Conservation (phyloP, 108 stramenopile species). For the Nitzschia palea region DNA sequence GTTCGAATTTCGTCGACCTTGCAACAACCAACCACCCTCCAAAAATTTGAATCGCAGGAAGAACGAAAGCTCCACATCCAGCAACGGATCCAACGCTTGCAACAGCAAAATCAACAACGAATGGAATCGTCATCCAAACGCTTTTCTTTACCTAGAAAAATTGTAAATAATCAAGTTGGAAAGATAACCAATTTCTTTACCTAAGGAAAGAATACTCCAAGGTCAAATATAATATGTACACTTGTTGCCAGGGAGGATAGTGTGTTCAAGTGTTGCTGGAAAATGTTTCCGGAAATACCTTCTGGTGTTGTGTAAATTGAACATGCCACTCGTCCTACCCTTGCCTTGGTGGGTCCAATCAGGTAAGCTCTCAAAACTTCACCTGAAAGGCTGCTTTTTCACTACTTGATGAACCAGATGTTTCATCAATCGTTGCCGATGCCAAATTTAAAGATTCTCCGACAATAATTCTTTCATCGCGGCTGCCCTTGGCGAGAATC, state of each 20-base stretch:
- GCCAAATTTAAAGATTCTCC: constrained; percentile 7
- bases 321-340: no score
- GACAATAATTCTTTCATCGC: constrained; percentile 7
- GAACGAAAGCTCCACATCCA: constrained; percentile 30
- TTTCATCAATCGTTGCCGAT: neutral
- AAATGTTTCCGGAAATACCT: no score
- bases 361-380: neutral
- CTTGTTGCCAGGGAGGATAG: no score
- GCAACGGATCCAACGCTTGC: constrained; percentile 15
- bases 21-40: neutral
- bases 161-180: no score
- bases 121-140: no score
- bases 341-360: neutral
- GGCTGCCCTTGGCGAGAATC: constrained; percentile 56
- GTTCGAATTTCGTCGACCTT: neutral
- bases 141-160: no score
- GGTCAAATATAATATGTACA: no score
- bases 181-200: no score
- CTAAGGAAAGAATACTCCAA: no score
- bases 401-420: neutral
- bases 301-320: no score
- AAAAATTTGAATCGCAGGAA: neutral
- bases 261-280: no score
- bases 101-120: neutral
- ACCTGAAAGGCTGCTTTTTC: neutral